These are phyloP conservation scores for Kokia cookei DNA, from an alignment of 441 rosid species.

Conservation along the genomic window DNA sequence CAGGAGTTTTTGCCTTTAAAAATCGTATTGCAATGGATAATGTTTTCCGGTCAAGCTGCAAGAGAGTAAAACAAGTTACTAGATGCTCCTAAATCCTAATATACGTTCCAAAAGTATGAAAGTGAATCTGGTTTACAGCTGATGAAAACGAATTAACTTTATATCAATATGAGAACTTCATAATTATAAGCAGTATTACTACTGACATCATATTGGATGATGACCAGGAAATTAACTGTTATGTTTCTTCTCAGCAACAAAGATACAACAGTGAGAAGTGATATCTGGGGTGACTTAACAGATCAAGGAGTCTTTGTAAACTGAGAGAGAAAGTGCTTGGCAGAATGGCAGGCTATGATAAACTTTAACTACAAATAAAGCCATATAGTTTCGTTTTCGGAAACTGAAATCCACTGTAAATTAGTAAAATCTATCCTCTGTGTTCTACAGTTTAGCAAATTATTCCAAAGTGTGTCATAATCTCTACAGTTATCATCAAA, in stretches of 20 bases:
- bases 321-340: not conserved
- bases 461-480: not conserved
- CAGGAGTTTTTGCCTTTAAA: constrained; percentile 80
- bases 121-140: not conserved
- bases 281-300: not conserved
- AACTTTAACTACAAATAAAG: not conserved
- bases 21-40: constrained; percentile 80
- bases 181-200: not conserved
- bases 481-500: not conserved
- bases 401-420: not conserved
- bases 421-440: not conserved
- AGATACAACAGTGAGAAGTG: not conserved
- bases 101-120: not conserved
- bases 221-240: not conserved
- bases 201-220: not conserved
- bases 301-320: not conserved
- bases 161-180: constrained; percentile 1
- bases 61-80: constrained; percentile 6
- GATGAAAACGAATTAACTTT: not conserved
- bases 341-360: not conserved
- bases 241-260: not conserved
- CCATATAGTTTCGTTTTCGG: not conserved
- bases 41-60: constrained; percentile 65
- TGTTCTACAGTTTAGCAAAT: not conserved
- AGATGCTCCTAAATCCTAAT: constrained; percentile 4